phyloP scores from a whole-genome alignment of 805 yeast genomes.

The Saccharomycopsis fodiens region DNA sequence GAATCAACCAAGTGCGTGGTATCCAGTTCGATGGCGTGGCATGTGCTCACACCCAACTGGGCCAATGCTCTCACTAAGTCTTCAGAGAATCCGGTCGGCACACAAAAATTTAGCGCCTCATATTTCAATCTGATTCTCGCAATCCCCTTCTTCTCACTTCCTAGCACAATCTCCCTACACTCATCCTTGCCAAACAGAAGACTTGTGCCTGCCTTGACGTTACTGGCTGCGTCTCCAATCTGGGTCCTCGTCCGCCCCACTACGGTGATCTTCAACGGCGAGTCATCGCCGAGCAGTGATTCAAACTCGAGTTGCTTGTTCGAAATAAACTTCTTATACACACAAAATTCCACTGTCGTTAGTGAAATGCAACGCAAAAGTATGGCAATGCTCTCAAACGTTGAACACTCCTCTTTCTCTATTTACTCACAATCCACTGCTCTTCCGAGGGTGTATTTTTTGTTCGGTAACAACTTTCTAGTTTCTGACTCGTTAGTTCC shows the following conservation, averaged over 20 bases:
- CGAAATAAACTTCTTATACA: not conserved
- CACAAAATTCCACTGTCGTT: not conserved
- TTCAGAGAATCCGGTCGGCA: slow-evolving; percentile 1
- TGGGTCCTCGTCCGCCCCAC: slow-evolving; percentile 5
- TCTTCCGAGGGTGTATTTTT: slow-evolving; percentile 12
- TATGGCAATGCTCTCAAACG: too few species aligned
- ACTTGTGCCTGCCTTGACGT: not conserved
- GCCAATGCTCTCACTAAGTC: not conserved
- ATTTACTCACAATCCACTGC: slow-evolving; percentile 6
- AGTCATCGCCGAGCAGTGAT: not conserved
- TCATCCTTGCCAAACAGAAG: not conserved
- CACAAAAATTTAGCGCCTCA: slow-evolving; percentile 5
- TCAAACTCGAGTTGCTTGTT: slow-evolving; percentile 3
- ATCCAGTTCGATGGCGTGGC: not conserved
- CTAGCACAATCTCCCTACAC: slow-evolving; percentile 1
- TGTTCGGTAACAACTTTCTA: slow-evolving; percentile 11
- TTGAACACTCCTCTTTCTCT: too few species aligned
- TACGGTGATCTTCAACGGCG: slow-evolving; percentile 1
- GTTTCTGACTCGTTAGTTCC: too few species aligned
- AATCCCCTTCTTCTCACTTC: slow-evolving; percentile 7
- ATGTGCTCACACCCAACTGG: not conserved
- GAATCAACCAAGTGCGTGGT: slow-evolving; percentile 14
- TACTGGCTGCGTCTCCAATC: not conserved
- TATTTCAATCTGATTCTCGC: slow-evolving; percentile 1
- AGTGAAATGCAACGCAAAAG: not conserved